These are phyloP conservation scores for Trametopsis cervina DNA, from an alignment of 768 basidiomycete genomes.

Conservation along the genomic window DNA sequence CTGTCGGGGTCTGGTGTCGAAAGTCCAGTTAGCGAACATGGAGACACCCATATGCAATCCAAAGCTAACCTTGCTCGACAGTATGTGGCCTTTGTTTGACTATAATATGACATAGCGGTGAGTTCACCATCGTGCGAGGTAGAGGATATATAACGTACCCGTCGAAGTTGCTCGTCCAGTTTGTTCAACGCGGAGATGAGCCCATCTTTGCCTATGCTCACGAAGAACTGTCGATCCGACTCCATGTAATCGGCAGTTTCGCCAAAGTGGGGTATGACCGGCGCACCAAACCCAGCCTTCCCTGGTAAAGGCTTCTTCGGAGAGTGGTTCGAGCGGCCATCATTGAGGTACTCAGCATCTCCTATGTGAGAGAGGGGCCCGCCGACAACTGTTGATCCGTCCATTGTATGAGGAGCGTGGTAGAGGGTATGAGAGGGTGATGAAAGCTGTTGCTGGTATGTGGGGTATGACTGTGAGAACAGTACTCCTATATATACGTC, in stretches of 20 bases:
- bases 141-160: conserved; percentile 28
- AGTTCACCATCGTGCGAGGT: not conserved
- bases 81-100: conserved; percentile 48
- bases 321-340: conserved; percentile 6
- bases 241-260: conserved; percentile 42
- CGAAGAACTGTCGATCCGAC: conserved; percentile 62
- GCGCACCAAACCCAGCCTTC: not conserved
- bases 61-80: conserved; percentile 52
- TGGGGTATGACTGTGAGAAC: no score
- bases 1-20: conserved; percentile 52
- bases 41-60: not conserved
- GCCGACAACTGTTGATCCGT: conserved; percentile 43
- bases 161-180: conserved; percentile 54
- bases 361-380: conserved; percentile 23
- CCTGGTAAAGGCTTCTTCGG: not conserved
- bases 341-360: conserved; percentile 7
- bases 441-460: no score
- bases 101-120: no score
- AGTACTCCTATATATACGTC: no score
- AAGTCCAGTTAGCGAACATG: no score
- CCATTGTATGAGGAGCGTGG: no score
- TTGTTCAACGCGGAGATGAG: conserved; percentile 62
- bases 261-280: conserved; percentile 28
- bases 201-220: conserved; percentile 61
- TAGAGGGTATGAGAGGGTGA: no score